Conservation (phyloP, 345 rosid genomes). For the Moricandia arvensis region DNA sequence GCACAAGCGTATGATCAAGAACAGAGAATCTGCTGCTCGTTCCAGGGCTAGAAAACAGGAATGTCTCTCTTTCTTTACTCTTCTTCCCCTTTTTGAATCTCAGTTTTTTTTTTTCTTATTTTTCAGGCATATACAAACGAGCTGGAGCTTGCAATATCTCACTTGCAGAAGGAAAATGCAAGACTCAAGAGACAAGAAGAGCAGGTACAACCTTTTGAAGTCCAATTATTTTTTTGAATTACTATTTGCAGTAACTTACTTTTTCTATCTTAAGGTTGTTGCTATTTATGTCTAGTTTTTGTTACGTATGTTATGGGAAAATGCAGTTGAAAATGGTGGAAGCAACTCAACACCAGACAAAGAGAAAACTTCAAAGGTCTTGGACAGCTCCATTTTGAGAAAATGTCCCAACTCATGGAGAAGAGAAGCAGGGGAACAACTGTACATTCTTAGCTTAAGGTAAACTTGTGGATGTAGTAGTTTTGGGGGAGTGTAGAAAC, state of each 20-base stretch:
- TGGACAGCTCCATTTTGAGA: constrained; percentile 75
- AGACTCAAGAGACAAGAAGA: constrained; percentile 57
- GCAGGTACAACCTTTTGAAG: constrained; percentile 43
- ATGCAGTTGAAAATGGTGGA: constrained; percentile 48
- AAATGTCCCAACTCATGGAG: constrained; percentile 12
- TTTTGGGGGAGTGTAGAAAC: constrained; percentile 12
- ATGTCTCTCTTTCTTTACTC: constrained; percentile 15
- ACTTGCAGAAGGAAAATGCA: constrained; percentile 57
- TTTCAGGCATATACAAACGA: constrained; percentile 70
- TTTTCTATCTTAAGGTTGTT: not conserved
- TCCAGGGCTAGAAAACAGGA: constrained; percentile 85
- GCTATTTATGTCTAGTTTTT: not conserved
- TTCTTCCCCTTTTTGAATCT: not conserved
- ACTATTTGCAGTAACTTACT: not conserved
- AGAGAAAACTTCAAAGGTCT: constrained; percentile 50
- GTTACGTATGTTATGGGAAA: constrained; percentile 7
- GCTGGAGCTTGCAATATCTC: constrained; percentile 48
- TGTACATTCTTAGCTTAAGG: constrained; percentile 26
- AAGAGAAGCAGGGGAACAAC: not conserved
- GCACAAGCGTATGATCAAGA: constrained; percentile 70
- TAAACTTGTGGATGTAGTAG: constrained; percentile 22
- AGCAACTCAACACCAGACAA: constrained; percentile 45
- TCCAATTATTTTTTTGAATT: not conserved
- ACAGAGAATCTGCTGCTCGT: constrained; percentile 84
- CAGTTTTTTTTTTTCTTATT: not conserved